These are phyloP conservation scores for Trichoderma atrobrunneum DNA, from an alignment of 2,329 filamentous ascomycete species.

Conservation along the genomic window DNA sequence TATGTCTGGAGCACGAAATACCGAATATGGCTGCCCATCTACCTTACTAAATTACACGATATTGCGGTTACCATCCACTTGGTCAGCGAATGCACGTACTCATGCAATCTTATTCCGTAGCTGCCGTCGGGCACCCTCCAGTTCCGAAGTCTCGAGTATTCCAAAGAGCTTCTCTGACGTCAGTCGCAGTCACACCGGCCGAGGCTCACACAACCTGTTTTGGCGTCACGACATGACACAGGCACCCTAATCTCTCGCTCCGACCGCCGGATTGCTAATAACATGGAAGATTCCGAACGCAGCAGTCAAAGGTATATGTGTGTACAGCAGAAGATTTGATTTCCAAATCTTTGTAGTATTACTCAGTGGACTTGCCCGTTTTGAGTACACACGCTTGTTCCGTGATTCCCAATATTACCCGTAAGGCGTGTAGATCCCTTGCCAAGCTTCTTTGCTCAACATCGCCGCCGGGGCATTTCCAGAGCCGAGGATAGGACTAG, in stretches of 20 bases:
- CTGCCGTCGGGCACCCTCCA: not conserved
- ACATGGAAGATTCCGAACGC: not conserved
- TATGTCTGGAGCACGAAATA: not conserved
- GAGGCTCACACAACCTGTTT: not conserved
- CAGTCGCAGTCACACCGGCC: not conserved
- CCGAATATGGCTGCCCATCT: not conserved
- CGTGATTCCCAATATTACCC: not conserved
- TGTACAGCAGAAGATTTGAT: not conserved
- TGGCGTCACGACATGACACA: not conserved
- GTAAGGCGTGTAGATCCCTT: not conserved
- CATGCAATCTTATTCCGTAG: slow-evolving; percentile 2
- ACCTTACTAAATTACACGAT: not conserved
- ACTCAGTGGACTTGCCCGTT: not conserved
- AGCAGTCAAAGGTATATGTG: not conserved
- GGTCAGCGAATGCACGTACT: slow-evolving; percentile 7
- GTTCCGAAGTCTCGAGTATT: not conserved
- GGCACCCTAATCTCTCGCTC: not conserved
- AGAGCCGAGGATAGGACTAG: not conserved
- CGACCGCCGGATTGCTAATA: slow-evolving; percentile 1
- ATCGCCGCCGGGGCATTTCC: not conserved
- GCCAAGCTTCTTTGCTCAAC: not conserved
- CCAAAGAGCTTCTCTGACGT: slow-evolving; percentile 8
- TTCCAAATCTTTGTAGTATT: not conserved
- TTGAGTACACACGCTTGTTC: not conserved
- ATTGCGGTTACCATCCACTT: not conserved